Conservation (phyloP, 108 stramenopile species). For the Cyclotella sp. region DNA sequence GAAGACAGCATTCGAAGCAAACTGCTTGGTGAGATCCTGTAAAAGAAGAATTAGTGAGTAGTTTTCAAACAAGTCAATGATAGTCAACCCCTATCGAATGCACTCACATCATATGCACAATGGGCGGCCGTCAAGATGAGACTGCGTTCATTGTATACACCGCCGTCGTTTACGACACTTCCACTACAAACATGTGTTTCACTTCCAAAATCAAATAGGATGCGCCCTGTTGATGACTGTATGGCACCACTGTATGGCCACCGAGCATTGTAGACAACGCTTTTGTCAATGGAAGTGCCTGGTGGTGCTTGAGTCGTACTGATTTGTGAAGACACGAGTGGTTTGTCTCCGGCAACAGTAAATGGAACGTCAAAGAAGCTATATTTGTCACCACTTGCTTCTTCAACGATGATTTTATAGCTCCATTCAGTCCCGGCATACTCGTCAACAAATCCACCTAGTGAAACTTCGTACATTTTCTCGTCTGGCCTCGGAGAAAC, state of each 20-base stretch:
- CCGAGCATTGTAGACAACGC: background rate
- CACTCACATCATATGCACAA: conserved; percentile 26
- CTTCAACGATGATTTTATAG: conserved; percentile 9
- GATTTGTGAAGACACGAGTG: background rate
- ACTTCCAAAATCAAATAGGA: conserved; percentile 15
- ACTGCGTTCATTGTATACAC: conserved; percentile 12
- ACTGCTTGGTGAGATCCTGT: conserved; percentile 21
- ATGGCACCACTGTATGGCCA: conserved; percentile 17
- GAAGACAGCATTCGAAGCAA: conserved; percentile 15
- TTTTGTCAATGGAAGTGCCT: background rate
- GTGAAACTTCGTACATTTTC: conserved; percentile 10
- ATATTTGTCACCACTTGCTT: background rate
- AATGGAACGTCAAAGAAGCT: conserved; percentile 4
- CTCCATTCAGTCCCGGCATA: conserved; percentile 9
- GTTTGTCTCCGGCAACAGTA: background rate
- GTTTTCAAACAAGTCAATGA: background rate
- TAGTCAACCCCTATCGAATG: background rate
- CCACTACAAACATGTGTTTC: conserved; percentile 17
- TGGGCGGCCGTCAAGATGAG: conserved; percentile 21
- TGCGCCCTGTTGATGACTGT: conserved; percentile 16
- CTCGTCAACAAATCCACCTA: conserved; percentile 10
- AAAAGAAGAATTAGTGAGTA: background rate
- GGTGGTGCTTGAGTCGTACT: background rate
- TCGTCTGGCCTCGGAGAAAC: background rate
- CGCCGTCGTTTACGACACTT: conserved; percentile 16